These are phyloP conservation scores for Penicillium tannophilum DNA, from an alignment of 495 filamentous ascomycete genomes.

Conservation along the genomic window DNA sequence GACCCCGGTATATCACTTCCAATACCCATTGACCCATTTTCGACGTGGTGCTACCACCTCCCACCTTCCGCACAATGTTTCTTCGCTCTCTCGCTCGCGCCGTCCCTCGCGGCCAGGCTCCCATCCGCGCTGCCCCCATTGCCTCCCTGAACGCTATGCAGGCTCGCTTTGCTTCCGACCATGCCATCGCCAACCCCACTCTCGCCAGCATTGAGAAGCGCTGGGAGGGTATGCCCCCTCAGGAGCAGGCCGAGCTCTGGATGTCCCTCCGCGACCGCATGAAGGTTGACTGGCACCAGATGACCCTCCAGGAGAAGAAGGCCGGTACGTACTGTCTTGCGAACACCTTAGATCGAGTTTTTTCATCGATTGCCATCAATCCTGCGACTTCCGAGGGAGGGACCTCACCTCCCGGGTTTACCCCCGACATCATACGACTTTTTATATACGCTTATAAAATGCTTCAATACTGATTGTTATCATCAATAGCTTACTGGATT, in stretches of 20 bases:
- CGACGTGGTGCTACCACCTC: slow-evolving; percentile 36
- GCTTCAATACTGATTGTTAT: slow-evolving; percentile 26
- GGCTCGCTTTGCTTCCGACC: slow-evolving; percentile 67
- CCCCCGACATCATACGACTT: slow-evolving; percentile 2
- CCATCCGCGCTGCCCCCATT: slow-evolving; percentile 45
- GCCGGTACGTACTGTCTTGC: slow-evolving; percentile 73
- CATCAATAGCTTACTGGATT: slow-evolving; percentile 87
- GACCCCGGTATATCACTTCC: slow-evolving; percentile 23
- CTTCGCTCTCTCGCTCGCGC: slow-evolving; percentile 48
- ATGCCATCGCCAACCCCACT: slow-evolving; percentile 96
- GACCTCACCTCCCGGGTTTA: slow-evolving; percentile 1
- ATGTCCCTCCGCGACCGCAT: slow-evolving; percentile 96
- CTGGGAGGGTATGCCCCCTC: slow-evolving; percentile 94
- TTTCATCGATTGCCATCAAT: slow-evolving; percentile 9
- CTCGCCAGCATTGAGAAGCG: slow-evolving; percentile 98
- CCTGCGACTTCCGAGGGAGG: slow-evolving; percentile 27
- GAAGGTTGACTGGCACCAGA: slow-evolving; percentile 94
- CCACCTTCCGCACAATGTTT: slow-evolving; percentile 51
- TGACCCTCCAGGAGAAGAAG: slow-evolving; percentile 97
- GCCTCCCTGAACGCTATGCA: slow-evolving; percentile 52
- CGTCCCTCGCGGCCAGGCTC: slow-evolving; percentile 49
- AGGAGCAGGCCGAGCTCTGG: slow-evolving; percentile 99
- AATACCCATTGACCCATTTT: slow-evolving; percentile 35
- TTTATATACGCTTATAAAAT: slow-evolving; percentile 12
- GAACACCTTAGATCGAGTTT: background rate